phyloP scores from a whole-genome alignment of 805 yeast species.

The Lachancea waltii region DNA sequence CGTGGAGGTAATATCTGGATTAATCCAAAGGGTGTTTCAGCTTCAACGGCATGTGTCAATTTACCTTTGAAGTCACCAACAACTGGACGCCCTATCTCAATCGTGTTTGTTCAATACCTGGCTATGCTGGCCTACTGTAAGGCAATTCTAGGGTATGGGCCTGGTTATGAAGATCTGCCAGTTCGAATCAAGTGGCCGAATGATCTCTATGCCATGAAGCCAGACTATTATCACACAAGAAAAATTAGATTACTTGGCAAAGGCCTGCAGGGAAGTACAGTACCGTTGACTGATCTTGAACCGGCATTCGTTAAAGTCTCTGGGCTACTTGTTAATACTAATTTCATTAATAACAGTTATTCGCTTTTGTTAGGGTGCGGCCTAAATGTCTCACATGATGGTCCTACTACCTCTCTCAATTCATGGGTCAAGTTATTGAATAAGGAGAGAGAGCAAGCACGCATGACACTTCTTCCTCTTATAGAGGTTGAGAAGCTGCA shows the following conservation, averaged over 20 bases:
- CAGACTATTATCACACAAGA: constrained; percentile 42
- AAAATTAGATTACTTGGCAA: constrained; percentile 20
- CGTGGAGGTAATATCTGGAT: constrained; percentile 95
- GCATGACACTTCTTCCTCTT: constrained; percentile 40
- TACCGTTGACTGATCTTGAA: constrained; percentile 46
- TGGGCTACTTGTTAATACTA: constrained; percentile 81
- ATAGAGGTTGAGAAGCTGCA: constrained; percentile 36
- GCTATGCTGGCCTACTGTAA: constrained; percentile 78
- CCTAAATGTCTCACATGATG: constrained; percentile 71
- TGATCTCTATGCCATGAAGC: constrained; percentile 73
- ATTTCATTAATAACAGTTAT: constrained; percentile 52
- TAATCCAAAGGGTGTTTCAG: constrained; percentile 87
- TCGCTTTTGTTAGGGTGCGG: constrained; percentile 81
- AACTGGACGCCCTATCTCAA: constrained; percentile 42
- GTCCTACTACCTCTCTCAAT: constrained; percentile 89
- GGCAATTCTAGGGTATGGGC: constrained; percentile 55
- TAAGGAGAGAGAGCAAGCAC: constrained; percentile 38
- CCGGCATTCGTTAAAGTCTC: constrained; percentile 69
- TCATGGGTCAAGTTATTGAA: constrained; percentile 59
- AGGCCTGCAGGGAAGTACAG: constrained; percentile 27
- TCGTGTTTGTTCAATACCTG: constrained; percentile 83
- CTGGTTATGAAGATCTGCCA: constrained; percentile 69
- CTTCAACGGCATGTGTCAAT: constrained; percentile 65
- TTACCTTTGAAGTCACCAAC: constrained; percentile 40
- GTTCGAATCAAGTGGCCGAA: constrained; percentile 94